Percentiles rank a stretch among this genome's conserved stretches.
These are phyloP conservation scores for Ophidiomyces ophidiicola DNA, from an alignment of 2,329 filamentous ascomycete genomes.

Conservation along the genomic window DNA sequence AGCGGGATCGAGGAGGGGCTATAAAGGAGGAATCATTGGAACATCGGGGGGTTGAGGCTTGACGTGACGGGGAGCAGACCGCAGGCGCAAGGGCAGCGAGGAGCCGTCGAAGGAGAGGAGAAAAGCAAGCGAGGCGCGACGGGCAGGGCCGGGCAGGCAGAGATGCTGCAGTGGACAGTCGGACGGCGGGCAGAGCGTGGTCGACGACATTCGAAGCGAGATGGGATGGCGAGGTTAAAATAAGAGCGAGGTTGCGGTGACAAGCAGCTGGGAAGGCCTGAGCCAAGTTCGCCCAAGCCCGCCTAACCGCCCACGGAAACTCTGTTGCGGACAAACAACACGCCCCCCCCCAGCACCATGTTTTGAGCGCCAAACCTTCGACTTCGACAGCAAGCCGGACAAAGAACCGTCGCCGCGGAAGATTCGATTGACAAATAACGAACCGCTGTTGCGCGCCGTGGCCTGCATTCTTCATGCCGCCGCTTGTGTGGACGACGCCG, in stretches of 20 bases:
- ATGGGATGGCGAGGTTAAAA: conserved; percentile 11
- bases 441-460: too few species aligned
- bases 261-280: neutral
- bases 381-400: too few species aligned
- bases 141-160: conserved; percentile 6
- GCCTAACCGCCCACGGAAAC: neutral
- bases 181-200: conserved; percentile 5
- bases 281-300: neutral
- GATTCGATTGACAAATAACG: too few species aligned
- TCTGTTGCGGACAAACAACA: too few species aligned
- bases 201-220: conserved; percentile 8
- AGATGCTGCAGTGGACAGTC: neutral
- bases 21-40: conserved; percentile 10
- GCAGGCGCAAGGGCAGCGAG: neutral
- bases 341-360: too few species aligned
- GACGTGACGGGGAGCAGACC: neutral
- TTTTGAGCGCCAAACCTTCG: too few species aligned
- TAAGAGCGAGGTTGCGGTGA: conserved; percentile 7
- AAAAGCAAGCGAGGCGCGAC: neutral
- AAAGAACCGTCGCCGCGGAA: too few species aligned
- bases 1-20: conserved; percentile 9
- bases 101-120: neutral
- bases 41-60: conserved; percentile 3
- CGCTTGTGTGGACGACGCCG: too few species aligned
- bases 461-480: too few species aligned